Evolutionary conservation across 257 asterid genomes (phyloP).

Genomic region (Plantago ovata): DNA sequence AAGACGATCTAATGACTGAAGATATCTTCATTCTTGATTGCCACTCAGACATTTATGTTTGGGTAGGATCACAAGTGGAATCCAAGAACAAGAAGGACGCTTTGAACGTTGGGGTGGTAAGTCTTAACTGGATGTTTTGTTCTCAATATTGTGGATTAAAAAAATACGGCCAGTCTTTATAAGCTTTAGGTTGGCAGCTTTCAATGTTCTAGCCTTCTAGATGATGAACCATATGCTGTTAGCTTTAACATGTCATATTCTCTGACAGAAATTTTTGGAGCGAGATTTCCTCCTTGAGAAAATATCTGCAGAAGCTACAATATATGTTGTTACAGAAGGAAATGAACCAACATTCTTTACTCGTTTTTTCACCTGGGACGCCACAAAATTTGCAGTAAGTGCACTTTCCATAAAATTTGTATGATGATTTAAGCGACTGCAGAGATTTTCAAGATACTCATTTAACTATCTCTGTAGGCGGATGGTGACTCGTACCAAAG

Average conservation of each 20-base stretch:
- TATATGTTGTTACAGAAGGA: conserved; percentile 82
- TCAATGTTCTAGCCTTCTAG: conserved; percentile 13
- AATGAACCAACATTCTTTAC: conserved; percentile 88
- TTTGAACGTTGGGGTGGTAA: conserved; percentile 76
- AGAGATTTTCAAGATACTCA: conserved; percentile 18
- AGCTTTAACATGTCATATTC: conserved; percentile 14
- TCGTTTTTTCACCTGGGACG: conserved; percentile 93
- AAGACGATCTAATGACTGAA: conserved; percentile 97
- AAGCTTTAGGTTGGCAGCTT: conserved; percentile 6
- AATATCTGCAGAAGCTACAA: conserved; percentile 64
- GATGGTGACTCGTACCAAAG: conserved; percentile 95
- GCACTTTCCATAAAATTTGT: conserved; percentile 17
- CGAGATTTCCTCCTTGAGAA: conserved; percentile 86
- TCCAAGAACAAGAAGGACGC: conserved; percentile 67
- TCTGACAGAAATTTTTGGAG: conserved; percentile 81
- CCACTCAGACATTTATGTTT: conserved; percentile 76
- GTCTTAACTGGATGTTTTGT: conserved; percentile 10
- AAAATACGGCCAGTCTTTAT: neutral
- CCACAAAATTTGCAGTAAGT: conserved; percentile 74
- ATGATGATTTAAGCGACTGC: neutral
- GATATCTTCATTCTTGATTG: conserved; percentile 88
- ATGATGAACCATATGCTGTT: neutral
- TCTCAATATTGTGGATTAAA: neutral
- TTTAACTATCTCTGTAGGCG: conserved; percentile 49
- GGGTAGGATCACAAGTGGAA: conserved; percentile 91